Evolutionary conservation across 805 yeast genomes (phyloP), one percentile per base, ranked within the genome.

Genomic region (Kodamaea restingae): DNA sequence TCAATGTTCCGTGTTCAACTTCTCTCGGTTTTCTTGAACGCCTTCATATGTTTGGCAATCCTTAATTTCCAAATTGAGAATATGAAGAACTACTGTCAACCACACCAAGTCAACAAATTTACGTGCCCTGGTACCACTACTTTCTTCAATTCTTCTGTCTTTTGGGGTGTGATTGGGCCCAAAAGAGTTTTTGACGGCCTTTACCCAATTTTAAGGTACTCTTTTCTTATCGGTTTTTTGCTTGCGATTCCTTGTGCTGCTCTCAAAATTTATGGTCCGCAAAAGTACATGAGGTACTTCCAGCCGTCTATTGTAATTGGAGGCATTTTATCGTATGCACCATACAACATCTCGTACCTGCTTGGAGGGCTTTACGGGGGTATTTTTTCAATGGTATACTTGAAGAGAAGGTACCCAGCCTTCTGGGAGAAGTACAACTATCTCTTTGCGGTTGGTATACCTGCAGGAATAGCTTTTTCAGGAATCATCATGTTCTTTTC

Each of bases 81-180:
- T 26, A 45, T 57, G 26, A 22, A 41, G 6, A 54, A 47, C 27
- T 51, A 48, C 41, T 58, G 63, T 43, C 3, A 8, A 2, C 53
- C 54, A 1, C 27, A 31, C 20, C 52, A 57, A 17, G 35, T 18
- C 22, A 55, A 58, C 26, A 54, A 52, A 36, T 58, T 59, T 45
- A 45, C 73, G 6, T 60, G 65, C 42, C 62, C 65, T 21, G 38
- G 42, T 18, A 46, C 59, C 7, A 51, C 42, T 11, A 49, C 53
- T 1, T 76, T 73, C 52, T 78, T 62, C 59, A 67, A 71, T 29
- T 76, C 85, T 2, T 73, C 83, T 1, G 68, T 81, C 17, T 57
- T 78, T 34, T 81, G 86, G 86, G 87, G 86, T 38, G 71, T 60
- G 53, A 71, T 81, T 41, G 56, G 56, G 9, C 56, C 54, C 8